A percentile compares a stretch with the other conserved stretches of the same genome.
These are phyloP conservation scores for Capillidium heterosporum DNA, from an alignment of 371 early-diverging fungal genomes.

Conservation along the genomic window DNA sequence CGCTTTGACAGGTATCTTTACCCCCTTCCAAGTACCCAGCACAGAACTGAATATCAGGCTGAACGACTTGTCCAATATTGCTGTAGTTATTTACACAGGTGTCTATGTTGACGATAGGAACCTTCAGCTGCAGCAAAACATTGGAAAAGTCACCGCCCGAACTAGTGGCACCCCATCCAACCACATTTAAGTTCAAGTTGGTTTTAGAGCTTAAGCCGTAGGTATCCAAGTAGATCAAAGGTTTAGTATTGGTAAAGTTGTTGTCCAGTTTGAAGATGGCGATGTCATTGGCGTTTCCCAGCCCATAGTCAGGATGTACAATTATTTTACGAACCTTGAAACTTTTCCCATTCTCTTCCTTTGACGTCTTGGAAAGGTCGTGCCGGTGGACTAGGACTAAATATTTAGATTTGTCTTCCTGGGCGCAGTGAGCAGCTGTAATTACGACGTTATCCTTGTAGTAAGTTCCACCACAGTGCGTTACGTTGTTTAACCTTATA, in stretches of 20 bases:
- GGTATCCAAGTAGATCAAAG: neutral
- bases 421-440: slow-evolving; percentile 2
- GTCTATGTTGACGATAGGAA: neutral
- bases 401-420: neutral
- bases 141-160: neutral
- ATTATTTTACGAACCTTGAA: neutral
- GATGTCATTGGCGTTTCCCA: neutral
- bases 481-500: neutral
- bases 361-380: neutral
- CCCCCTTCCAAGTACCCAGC: neutral
- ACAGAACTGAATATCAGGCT: neutral
- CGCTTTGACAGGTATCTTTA: neutral
- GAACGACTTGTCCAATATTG: neutral
- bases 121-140: neutral
- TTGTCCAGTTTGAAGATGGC: neutral
- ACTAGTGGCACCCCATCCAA: neutral
- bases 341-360: neutral
- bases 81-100: neutral
- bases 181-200: neutral
- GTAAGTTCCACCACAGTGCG: slow-evolving; percentile 5
- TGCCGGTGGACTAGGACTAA: neutral
- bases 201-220: too few relatives aligned
- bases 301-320: neutral
- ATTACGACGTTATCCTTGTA: neutral
- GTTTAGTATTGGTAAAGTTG: neutral